Evolutionary conservation across 1,284 basidiomycete species (phyloP), one percentile per base, ranked within the genome.

Genomic region (Leccinum griseonigrum): DNA sequence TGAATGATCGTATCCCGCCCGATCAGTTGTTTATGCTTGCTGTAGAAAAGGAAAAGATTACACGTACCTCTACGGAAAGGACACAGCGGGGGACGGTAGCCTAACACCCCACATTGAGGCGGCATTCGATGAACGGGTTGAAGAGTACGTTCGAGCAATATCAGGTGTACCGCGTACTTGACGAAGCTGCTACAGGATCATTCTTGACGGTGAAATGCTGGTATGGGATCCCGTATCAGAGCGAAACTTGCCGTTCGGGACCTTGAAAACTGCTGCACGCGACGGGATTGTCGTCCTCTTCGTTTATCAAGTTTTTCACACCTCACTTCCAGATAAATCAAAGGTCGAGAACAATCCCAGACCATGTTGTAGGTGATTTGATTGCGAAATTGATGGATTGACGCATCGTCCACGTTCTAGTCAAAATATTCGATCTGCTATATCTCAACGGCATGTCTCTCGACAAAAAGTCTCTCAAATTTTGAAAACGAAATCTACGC

Each of bases 151-250:
- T 22, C 2, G 40, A 31, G 3, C 16, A 63, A 18, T 13, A 7
- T 16, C 3, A 34, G 11, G 57, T 40, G 58, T 38, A 14, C 60
- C 46, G 14, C 34, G n/a, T 31, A 34, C 26, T 56, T 32, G 60
- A 62, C 28, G 60, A 18, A 54, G 9, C 56, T 50, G 9, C 56
- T 50, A 5, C 63, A 97, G 95, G 56, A 88, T 95, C 67, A 93
- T 98, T 52, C 77, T 98, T 16, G 95, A 98, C 67, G 95, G 96
- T 0, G 96, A 98, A 74, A 97, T 98, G 95, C 78, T 98, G 50
- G 96, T 96, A 3, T 97, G 92, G 91, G 95, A 98, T 73, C 95
- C 95, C 0, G 80, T 90, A 2, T 87, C 92, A 0, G 88, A 91
- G 65, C 85, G 91, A 51, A 92, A 93, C 69, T 79, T 96, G 11